These are phyloP conservation scores for Quercus bicolor DNA, from an alignment of 306 rosid genomes.

Conservation along the genomic window DNA sequence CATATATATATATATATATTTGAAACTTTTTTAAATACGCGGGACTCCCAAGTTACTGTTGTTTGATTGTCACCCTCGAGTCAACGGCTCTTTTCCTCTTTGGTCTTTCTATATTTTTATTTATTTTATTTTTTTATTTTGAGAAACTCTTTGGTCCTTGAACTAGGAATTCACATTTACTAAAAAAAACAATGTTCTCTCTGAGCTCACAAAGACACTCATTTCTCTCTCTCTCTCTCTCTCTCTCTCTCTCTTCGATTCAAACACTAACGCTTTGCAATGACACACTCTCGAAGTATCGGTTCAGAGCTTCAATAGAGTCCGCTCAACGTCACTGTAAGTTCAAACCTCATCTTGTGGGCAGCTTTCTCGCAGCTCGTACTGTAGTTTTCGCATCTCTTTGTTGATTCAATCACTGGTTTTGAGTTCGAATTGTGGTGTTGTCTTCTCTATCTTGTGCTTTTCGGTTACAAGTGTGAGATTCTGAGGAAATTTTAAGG, in stretches of 20 bases:
- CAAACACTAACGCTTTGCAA: slow-evolving; percentile 56
- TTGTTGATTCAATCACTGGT: slow-evolving; percentile 26
- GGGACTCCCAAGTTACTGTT: no score
- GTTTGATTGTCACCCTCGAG: no score
- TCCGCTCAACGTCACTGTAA: slow-evolving; percentile 63
- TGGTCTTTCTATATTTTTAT: no score
- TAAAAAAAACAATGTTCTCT: no score
- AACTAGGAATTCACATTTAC: no score
- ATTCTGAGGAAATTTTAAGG: slow-evolving; percentile 30
- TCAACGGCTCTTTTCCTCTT: no score
- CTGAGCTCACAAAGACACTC: not conserved
- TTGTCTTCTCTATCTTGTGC: slow-evolving; percentile 42
- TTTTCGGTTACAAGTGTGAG: slow-evolving; percentile 35
- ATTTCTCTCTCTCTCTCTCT: slow-evolving; percentile 34
- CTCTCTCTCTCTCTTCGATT: slow-evolving; percentile 40
- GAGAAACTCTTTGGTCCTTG: no score
- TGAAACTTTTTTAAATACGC: no score
- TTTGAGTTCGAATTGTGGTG: slow-evolving; percentile 43
- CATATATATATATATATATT: no score
- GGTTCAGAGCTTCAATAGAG: slow-evolving; percentile 44
- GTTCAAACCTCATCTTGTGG: slow-evolving; percentile 44
- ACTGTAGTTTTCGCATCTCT: slow-evolving; percentile 11
- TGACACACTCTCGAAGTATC: slow-evolving; percentile 47
- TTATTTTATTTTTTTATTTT: no score
- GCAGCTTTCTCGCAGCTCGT: slow-evolving; percentile 40